These are phyloP conservation scores for Daldinia decipiens DNA, from an alignment of 495 filamentous ascomycete species.

Conservation along the genomic window DNA sequence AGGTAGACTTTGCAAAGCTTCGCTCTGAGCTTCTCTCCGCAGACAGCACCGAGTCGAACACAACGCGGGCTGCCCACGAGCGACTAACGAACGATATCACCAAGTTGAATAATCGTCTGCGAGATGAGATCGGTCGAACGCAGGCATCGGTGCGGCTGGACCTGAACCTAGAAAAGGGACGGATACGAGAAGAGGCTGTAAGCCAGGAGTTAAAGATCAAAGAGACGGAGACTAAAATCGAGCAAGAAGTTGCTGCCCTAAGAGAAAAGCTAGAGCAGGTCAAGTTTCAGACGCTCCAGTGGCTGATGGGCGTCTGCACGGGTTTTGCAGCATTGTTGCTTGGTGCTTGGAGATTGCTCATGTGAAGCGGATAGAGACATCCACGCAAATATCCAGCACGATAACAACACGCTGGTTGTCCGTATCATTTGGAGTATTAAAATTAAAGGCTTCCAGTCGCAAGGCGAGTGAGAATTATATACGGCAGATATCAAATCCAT, in stretches of 20 bases:
- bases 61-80: conserved; percentile 91
- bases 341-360: conserved; percentile 94
- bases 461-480: conserved; percentile 4
- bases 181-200: conserved; percentile 96
- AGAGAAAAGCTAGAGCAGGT: conserved; percentile 94
- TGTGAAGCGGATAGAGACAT: conserved; percentile 57
- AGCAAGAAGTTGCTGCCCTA: conserved; percentile 94
- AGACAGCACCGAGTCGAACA: conserved; percentile 87
- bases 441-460: conserved; percentile 8
- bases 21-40: conserved; percentile 91
- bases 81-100: conserved; percentile 92
- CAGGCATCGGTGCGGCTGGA: conserved; percentile 92
- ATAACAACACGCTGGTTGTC: neutral
- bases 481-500: conserved; percentile 12
- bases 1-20: conserved; percentile 99
- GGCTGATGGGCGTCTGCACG: conserved; percentile 98
- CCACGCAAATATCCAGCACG: neutral
- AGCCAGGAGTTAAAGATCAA: conserved; percentile 98
- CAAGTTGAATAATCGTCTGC: conserved; percentile 85
- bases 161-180: conserved; percentile 94
- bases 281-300: conserved; percentile 97
- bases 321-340: conserved; percentile 89
- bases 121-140: conserved; percentile 93
- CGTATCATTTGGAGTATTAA: conserved; percentile 14
- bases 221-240: conserved; percentile 97